Evolutionary conservation across 805 yeast genomes (phyloP).

Genomic region (Wickerhamomyces chaumierensis): DNA sequence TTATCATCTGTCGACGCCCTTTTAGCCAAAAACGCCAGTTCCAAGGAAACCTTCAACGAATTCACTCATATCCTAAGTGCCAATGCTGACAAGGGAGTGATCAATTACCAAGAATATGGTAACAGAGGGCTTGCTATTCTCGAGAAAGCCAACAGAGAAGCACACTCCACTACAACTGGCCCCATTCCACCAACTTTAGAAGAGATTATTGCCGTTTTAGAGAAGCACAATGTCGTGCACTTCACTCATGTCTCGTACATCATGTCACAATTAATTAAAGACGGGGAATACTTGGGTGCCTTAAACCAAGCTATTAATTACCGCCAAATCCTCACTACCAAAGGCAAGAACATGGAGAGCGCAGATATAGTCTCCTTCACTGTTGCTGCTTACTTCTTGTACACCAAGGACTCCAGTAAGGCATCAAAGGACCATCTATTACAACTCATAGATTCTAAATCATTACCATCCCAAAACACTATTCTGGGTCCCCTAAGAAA

Average conservation of each 20-base stretch:
- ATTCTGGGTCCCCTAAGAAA: background rate
- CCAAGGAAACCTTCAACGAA: constrained; percentile 2
- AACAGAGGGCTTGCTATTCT: constrained; percentile 1
- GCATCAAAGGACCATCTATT: constrained; percentile 1
- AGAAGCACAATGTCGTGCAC: background rate
- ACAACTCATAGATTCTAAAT: background rate
- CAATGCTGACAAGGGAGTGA: constrained; percentile 1
- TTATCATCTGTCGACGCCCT: background rate
- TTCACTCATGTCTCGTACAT: constrained; percentile 6
- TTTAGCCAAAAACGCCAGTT: background rate
- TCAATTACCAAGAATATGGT: background rate
- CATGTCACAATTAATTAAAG: constrained; percentile 6
- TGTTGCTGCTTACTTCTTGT: constrained; percentile 12
- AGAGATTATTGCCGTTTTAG: constrained; percentile 4
- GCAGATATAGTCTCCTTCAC: background rate
- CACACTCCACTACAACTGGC: constrained; percentile 5
- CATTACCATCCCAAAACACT: background rate
- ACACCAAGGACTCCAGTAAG: constrained; percentile 1
- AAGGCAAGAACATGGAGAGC: background rate
- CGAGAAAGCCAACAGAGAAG: constrained; percentile 9
- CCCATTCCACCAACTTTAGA: constrained; percentile 13
- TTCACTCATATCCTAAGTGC: constrained; percentile 1
- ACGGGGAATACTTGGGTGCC: constrained; percentile 8
- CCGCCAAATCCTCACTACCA: constrained; percentile 6
- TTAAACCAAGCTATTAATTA: constrained; percentile 15